A percentile compares a stretch with the other conserved stretches of the same genome.
These are phyloP conservation scores for Cryphonectria radicalis DNA, from an alignment of 2,329 filamentous ascomycete species.

Conservation along the genomic window DNA sequence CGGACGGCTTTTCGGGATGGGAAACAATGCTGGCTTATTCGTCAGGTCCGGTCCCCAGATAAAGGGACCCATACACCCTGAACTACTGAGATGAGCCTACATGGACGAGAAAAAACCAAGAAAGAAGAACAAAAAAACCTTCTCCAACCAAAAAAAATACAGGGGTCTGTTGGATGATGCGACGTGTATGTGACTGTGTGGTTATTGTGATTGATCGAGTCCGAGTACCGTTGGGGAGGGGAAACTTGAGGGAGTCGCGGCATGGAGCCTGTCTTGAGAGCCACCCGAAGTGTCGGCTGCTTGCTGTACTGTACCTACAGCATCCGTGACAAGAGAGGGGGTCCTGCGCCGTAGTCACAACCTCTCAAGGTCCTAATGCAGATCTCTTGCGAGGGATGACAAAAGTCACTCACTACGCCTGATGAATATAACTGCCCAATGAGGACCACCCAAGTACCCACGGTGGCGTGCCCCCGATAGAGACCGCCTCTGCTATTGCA, in stretches of 20 bases:
- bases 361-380: not conserved
- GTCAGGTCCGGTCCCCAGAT: constrained; percentile 27
- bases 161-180: constrained; percentile 20
- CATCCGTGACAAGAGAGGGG: not conserved
- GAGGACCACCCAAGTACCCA: not conserved
- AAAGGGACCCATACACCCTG: constrained; percentile 27
- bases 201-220: constrained; percentile 14
- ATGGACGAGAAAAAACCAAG: constrained; percentile 22
- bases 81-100: constrained; percentile 30
- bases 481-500: not conserved
- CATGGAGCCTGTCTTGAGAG: constrained; percentile 8
- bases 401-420: constrained; percentile 5
- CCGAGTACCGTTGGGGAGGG: not conserved
- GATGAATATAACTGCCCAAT: constrained; percentile 14
- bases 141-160: constrained; percentile 16
- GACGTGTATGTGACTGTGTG: constrained; percentile 19
- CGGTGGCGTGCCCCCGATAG: not conserved
- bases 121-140: constrained; percentile 19
- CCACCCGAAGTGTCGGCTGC: not conserved
- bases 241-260: not conserved
- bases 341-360: not conserved
- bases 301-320: not conserved
- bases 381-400: constrained; percentile 3
- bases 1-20: constrained; percentile 27
- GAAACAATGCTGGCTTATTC: constrained; percentile 28